phyloP scores from a whole-genome alignment of 1,139 yeast species.

The Nakaseomyces nivariensis region DNA sequence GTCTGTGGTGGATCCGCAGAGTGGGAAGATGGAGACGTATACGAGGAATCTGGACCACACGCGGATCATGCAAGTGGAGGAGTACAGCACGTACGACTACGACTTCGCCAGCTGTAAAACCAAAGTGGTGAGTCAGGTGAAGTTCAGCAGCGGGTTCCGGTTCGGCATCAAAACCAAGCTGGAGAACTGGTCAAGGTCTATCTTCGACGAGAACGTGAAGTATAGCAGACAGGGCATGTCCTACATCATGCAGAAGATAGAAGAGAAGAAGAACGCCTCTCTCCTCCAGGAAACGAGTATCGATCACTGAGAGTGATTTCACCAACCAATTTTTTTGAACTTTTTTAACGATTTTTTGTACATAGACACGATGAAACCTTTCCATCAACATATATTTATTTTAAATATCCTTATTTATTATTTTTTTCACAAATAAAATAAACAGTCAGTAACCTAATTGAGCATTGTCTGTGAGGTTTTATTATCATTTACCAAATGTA shows the following conservation, averaged over 20 bases:
- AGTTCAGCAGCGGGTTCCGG: conserved; percentile 60
- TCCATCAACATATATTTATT: background rate
- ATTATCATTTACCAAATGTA: too few species aligned
- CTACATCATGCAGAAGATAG: conserved; percentile 59
- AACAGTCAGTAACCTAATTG: too few species aligned
- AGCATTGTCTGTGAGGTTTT: too few species aligned
- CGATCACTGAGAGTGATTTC: background rate
- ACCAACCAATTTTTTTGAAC: background rate
- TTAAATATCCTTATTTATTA: background rate
- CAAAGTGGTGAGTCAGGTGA: conserved; percentile 39
- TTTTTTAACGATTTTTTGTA: background rate
- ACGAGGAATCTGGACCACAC: conserved; percentile 84
- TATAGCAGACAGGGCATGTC: conserved; percentile 66
- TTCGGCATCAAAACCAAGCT: conserved; percentile 53
- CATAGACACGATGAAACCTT: background rate
- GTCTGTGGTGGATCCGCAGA: conserved; percentile 59
- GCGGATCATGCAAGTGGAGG: conserved; percentile 70
- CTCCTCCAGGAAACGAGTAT: background rate
- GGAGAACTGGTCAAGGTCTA: conserved; percentile 71
- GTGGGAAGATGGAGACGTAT: conserved; percentile 52
- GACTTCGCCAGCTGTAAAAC: conserved; percentile 17
- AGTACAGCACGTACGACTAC: conserved; percentile 47
- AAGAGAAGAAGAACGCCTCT: conserved; percentile 24
- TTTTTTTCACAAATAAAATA: background rate
- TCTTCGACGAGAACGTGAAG: conserved; percentile 57